Conservation (phyloP, 202 grass and related monocot genomes). For the Bolboschoenoplectus hybrid region DNA sequence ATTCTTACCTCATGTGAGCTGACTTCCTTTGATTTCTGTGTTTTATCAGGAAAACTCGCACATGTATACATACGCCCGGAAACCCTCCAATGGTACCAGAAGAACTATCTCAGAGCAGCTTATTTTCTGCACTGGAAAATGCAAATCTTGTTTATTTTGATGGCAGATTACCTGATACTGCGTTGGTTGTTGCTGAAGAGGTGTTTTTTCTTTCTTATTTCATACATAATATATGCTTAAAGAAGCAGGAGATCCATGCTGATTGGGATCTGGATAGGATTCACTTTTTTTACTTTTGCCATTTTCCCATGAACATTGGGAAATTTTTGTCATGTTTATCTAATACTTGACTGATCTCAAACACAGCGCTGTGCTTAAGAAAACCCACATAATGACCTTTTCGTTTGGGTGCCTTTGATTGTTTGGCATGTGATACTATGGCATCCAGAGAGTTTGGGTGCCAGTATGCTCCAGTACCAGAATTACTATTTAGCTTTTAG, state of each 20-base stretch:
- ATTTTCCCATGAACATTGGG: background rate
- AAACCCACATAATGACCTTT: background rate
- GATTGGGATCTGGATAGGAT: background rate
- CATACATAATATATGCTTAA: background rate
- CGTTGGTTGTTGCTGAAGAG: constrained; percentile 95
- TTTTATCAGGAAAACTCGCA: constrained; percentile 76
- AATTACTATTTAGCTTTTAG: background rate
- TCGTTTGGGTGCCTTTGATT: background rate
- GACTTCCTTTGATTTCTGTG: constrained; percentile 6
- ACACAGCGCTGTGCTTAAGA: background rate
- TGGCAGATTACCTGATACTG: constrained; percentile 78
- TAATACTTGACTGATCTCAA: background rate
- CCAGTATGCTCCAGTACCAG: background rate
- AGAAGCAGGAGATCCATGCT: constrained; percentile 2
- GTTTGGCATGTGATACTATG: constrained; percentile 6
- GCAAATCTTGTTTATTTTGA: constrained; percentile 77
- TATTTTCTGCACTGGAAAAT: constrained; percentile 66
- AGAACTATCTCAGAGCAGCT: constrained; percentile 62
- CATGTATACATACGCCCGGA: constrained; percentile 94
- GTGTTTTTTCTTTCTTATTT: constrained; percentile 46
- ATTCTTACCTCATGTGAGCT: background rate
- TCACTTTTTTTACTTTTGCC: background rate
- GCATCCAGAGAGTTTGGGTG: background rate
- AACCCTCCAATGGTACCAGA: constrained; percentile 68
- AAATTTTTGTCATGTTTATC: background rate